Evolutionary conservation across 164 flowering plant genomes (phyloP).

Genomic region (Nymphaea thermarum): DNA sequence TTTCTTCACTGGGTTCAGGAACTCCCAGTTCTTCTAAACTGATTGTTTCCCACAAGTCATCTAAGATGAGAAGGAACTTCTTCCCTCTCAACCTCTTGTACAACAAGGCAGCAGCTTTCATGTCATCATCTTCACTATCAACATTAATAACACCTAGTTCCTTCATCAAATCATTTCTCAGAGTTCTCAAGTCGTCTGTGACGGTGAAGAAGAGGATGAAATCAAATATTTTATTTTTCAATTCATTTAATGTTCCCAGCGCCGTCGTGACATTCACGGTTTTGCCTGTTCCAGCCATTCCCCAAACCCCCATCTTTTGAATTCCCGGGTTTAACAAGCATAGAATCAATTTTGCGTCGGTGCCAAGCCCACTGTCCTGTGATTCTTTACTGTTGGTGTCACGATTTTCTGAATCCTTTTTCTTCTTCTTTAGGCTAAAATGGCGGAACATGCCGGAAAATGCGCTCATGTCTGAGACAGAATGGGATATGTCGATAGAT

Average conservation of each 20-base stretch:
- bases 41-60: conserved; percentile 6
- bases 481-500: too few relatives aligned
- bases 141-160: neutral
- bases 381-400: neutral
- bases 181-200: conserved; percentile 1
- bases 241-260: neutral
- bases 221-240: conserved; percentile 8
- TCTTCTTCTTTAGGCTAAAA: neutral
- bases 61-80: conserved; percentile 10
- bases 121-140: neutral
- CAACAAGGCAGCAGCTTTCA: neutral
- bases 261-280: conserved; percentile 6
- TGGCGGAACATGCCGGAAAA: neutral
- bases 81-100: neutral
- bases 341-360: neutral
- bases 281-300: conserved; percentile 9
- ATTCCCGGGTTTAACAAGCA: neutral
- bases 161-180: conserved; percentile 4
- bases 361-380: neutral
- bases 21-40: conserved; percentile 8
- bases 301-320: conserved; percentile 9
- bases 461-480: too few relatives aligned
- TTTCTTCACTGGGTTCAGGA: neutral
- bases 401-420: neutral
- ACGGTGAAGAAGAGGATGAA: conserved; percentile 10